Evolutionary conservation across 108 stramenopile species (phyloP).

Genomic region (Mediolabrus comicus): DNA sequence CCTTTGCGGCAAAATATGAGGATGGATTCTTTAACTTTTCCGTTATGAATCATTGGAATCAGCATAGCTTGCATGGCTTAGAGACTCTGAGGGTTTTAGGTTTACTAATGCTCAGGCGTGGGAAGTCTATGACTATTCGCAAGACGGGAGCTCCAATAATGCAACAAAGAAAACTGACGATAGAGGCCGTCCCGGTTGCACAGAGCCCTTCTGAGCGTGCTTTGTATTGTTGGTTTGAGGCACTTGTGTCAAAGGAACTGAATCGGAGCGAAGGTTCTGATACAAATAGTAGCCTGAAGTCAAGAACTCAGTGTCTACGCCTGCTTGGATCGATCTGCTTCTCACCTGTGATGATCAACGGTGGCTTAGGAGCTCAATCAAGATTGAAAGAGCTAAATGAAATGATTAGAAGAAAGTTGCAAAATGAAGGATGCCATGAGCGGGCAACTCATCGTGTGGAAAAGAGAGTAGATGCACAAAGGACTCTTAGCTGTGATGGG

Average conservation of each 20-base stretch:
- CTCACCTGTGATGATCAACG: conserved; percentile 27
- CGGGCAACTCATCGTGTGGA: not conserved
- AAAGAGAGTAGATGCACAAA: not conserved
- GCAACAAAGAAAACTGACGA: conserved; percentile 40
- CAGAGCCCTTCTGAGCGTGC: conserved; percentile 56
- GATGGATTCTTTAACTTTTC: conserved; percentile 85
- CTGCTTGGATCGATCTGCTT: conserved; percentile 38
- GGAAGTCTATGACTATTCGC: conserved; percentile 64
- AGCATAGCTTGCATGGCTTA: conserved; percentile 26
- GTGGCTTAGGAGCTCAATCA: conserved; percentile 31
- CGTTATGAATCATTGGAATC: conserved; percentile 51
- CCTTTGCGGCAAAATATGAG: conserved; percentile 63
- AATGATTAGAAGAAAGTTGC: conserved; percentile 9
- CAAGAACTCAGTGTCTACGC: conserved; percentile 23
- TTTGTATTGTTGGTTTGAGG: conserved; percentile 62
- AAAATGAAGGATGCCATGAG: conserved; percentile 1
- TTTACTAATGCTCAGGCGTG: conserved; percentile 64
- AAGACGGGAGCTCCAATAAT: conserved; percentile 44
- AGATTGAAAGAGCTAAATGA: conserved; percentile 14
- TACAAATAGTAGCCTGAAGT: not conserved
- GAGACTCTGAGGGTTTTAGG: conserved; percentile 54
- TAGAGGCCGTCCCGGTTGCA: conserved; percentile 46
- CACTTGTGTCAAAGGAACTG: conserved; percentile 28
- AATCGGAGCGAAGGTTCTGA: conserved; percentile 8
- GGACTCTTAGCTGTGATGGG: conserved; percentile 30